Evolutionary conservation across 2,329 filamentous ascomycete genomes (phyloP).

Genomic region (Alternaria longipes): DNA sequence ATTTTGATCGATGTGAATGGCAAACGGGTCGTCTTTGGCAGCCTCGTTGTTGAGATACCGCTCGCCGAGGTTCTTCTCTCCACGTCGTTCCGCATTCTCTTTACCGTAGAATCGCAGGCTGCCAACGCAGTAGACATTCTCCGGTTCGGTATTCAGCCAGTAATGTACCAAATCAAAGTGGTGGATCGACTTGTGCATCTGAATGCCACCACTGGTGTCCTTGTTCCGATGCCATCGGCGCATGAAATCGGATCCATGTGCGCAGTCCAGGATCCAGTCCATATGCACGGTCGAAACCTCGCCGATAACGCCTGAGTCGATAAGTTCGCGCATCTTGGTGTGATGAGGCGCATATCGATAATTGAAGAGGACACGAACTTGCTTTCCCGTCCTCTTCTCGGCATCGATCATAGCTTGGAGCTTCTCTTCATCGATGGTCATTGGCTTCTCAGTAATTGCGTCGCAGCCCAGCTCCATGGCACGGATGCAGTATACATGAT

Average conservation of each 20-base stretch:
- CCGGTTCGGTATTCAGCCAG: slow-evolving; percentile 66
- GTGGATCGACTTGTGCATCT: slow-evolving; percentile 71
- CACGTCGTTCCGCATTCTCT: slow-evolving; percentile 68
- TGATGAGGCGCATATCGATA: slow-evolving; percentile 72
- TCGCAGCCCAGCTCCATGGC: slow-evolving; percentile 68
- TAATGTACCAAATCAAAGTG: slow-evolving; percentile 72
- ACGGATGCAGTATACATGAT: slow-evolving; percentile 67
- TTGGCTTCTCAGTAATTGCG: slow-evolving; percentile 71
- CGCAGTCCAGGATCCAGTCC: slow-evolving; percentile 70
- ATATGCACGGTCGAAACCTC: slow-evolving; percentile 66
- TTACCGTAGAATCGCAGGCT: slow-evolving; percentile 68
- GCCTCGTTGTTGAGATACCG: slow-evolving; percentile 61
- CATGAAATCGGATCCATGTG: slow-evolving; percentile 70
- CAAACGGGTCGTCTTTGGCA: slow-evolving; percentile 66
- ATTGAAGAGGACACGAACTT: slow-evolving; percentile 69
- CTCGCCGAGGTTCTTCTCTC: slow-evolving; percentile 61
- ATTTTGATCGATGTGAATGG: slow-evolving; percentile 64
- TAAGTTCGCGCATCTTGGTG: slow-evolving; percentile 65
- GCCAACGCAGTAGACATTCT: slow-evolving; percentile 66
- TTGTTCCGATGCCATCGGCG: slow-evolving; percentile 71
- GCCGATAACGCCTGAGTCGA: slow-evolving; percentile 65
- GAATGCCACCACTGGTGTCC: slow-evolving; percentile 66
- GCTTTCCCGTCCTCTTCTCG: slow-evolving; percentile 60
- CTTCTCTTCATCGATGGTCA: slow-evolving; percentile 68
- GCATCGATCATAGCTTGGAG: slow-evolving; percentile 65